phyloP scores from a whole-genome alignment of 1,284 basidiomycete species.

The Hymenochaete sp. region DNA sequence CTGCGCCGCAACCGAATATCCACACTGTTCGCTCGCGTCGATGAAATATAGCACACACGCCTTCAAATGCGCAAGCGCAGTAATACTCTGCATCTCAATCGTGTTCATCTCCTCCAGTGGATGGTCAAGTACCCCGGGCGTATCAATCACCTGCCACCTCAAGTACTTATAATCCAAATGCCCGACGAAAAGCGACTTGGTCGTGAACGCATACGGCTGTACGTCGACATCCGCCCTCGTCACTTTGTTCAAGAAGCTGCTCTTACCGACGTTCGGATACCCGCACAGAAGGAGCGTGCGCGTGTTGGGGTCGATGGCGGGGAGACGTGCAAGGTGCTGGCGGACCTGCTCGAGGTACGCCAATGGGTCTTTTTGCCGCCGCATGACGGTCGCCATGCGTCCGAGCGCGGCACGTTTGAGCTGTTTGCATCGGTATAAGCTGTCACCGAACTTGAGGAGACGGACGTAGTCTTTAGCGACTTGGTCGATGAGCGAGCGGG shows the following conservation, averaged over 20 bases:
- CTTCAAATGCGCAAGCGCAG: conserved; percentile 88
- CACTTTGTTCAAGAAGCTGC: conserved; percentile 96
- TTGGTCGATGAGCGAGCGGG: conserved; percentile 88
- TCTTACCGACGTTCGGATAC: conserved; percentile 97
- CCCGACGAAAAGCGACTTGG: conserved; percentile 92
- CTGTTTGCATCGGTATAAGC: conserved; percentile 93
- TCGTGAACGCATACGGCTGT: conserved; percentile 96
- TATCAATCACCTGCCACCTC: conserved; percentile 96
- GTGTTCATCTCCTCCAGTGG: conserved; percentile 98
- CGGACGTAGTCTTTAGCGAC: conserved; percentile 94
- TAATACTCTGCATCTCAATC: conserved; percentile 98
- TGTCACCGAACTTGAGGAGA: conserved; percentile 92
- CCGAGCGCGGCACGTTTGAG: conserved; percentile 91
- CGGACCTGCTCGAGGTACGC: conserved; percentile 96
- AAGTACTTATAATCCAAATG: conserved; percentile 97
- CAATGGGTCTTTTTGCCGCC: conserved; percentile 90
- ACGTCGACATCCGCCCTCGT: conserved; percentile 96
- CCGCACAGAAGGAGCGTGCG: conserved; percentile 92
- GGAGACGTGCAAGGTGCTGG: conserved; percentile 94
- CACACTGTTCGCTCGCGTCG: conserved; percentile 95
- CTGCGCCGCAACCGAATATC: conserved; percentile 90
- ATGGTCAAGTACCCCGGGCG: conserved; percentile 87
- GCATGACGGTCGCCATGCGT: conserved; percentile 97
- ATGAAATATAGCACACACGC: conserved; percentile 92
- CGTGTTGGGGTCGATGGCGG: conserved; percentile 94